A percentile compares a stretch with the other conserved stretches of the same genome.
Evolutionary conservation across 768 basidiomycete genomes (phyloP).

Genomic region (Pleurotus ostreatus): DNA sequence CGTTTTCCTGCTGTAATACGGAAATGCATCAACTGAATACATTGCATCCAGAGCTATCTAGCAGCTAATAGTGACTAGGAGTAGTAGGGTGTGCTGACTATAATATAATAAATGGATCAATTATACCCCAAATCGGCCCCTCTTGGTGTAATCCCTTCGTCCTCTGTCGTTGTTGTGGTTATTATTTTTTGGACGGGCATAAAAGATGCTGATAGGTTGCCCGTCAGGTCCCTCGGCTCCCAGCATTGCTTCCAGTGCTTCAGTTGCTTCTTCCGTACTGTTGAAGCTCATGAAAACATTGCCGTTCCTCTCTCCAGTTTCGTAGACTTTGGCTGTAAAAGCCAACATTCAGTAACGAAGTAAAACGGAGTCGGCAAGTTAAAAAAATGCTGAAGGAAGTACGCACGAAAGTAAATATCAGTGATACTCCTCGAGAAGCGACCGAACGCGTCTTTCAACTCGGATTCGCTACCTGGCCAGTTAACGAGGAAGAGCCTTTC

Average conservation of each 20-base stretch:
- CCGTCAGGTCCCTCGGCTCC: background rate
- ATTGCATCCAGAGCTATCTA: slow-evolving; percentile 45
- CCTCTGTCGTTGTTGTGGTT: slow-evolving; percentile 4
- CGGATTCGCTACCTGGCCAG: slow-evolving; percentile 22
- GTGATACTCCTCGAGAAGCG: slow-evolving; percentile 15
- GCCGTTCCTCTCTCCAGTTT: slow-evolving; percentile 24
- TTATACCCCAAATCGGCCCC: too few species aligned
- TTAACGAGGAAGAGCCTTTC: slow-evolving; percentile 25
- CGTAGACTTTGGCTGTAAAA: slow-evolving; percentile 26
- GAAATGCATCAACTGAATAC: background rate
- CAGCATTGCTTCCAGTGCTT: slow-evolving; percentile 39
- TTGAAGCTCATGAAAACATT: slow-evolving; percentile 54
- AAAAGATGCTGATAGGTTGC: background rate
- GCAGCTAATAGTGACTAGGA: slow-evolving; percentile 33
- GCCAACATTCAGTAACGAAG: slow-evolving; percentile 3
- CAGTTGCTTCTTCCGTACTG: slow-evolving; percentile 37
- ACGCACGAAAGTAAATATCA: slow-evolving; percentile 13
- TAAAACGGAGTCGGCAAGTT: background rate
- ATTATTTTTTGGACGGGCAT: background rate
- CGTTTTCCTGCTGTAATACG: background rate
- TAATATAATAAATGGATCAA: too few species aligned
- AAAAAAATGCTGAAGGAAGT: background rate
- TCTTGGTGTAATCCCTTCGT: slow-evolving; percentile 7
- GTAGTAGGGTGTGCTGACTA: too few species aligned
- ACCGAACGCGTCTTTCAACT: slow-evolving; percentile 21